phyloP scores from a whole-genome alignment of 208 protist species.

The Trichomonas tenax region DNA sequence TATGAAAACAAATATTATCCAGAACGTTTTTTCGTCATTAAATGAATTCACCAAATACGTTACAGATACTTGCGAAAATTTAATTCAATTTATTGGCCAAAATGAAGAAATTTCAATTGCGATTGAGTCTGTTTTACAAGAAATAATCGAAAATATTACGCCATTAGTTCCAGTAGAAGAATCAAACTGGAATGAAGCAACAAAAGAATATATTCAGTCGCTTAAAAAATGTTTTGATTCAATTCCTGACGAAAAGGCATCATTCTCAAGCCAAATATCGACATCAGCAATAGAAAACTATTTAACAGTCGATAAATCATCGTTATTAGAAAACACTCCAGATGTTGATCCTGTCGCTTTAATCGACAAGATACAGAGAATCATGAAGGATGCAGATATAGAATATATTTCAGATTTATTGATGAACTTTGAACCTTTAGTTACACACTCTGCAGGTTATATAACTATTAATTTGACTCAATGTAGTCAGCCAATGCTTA shows the following conservation, averaged over 20 bases:
- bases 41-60: neutral
- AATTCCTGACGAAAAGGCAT: neutral
- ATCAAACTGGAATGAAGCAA: neutral
- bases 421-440: neutral
- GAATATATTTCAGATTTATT: neutral
- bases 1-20: neutral
- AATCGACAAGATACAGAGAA: neutral
- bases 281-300: neutral
- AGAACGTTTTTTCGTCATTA: neutral
- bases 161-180: neutral
- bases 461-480: neutral
- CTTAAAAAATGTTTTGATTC: neutral
- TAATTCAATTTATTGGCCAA: neutral
- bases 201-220: neutral
- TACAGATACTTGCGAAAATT: neutral
- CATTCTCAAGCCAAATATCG: neutral
- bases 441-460: neutral
- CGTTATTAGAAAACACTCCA: neutral
- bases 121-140: neutral
- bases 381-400: neutral
- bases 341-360: neutral
- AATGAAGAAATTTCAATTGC: neutral
- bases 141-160: neutral
- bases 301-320: neutral
- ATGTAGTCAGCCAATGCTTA: neutral